phyloP scores from a whole-genome alignment of 495 filamentous ascomycete species.

The Lophiotrema nucula region DNA sequence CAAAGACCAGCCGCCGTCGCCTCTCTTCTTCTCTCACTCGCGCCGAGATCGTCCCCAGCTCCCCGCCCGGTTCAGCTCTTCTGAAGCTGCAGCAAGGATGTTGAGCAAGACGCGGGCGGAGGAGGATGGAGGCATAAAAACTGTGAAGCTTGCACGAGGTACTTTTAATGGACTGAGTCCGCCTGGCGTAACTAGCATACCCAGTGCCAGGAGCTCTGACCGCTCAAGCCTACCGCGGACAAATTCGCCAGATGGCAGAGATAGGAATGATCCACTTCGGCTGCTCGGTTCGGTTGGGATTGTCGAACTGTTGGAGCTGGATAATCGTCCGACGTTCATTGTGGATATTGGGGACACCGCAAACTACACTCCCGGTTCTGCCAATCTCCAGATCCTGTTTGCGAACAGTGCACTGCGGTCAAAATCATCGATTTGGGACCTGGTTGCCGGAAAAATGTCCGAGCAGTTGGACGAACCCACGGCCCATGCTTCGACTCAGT shows the following conservation, averaged over 20 bases:
- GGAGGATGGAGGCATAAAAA: conserved; percentile 53
- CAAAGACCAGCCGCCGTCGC: conserved; percentile 45
- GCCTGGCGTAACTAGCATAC: conserved; percentile 49
- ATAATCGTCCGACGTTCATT: conserved; percentile 66
- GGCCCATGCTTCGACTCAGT: conserved; percentile 46
- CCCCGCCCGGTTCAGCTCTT: conserved; percentile 54
- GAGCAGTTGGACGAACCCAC: conserved; percentile 37
- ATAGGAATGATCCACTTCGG: conserved; percentile 44
- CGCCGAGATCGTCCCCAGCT: conserved; percentile 47
- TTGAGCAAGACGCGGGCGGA: conserved; percentile 56
- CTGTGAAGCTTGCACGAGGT: conserved; percentile 61
- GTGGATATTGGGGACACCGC: conserved; percentile 57
- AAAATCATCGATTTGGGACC: conserved; percentile 48
- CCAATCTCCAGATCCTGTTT: conserved; percentile 53
- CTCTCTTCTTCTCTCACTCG: conserved; percentile 59
- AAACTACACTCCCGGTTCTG: conserved; percentile 51
- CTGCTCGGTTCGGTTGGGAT: conserved; percentile 58
- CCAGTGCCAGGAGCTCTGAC: conserved; percentile 42
- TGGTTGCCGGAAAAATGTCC: conserved; percentile 47
- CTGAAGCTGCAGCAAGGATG: conserved; percentile 58
- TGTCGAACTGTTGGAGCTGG: conserved; percentile 64
- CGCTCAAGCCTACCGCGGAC: conserved; percentile 27
- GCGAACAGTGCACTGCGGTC: conserved; percentile 59
- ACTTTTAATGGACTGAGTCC: conserved; percentile 52
- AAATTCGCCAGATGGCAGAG: conserved; percentile 44